Percentiles rank a stretch among this genome's conserved stretches.
Conservation (phyloP, 768 basidiomycete species). For the Serpula lacrymans region DNA sequence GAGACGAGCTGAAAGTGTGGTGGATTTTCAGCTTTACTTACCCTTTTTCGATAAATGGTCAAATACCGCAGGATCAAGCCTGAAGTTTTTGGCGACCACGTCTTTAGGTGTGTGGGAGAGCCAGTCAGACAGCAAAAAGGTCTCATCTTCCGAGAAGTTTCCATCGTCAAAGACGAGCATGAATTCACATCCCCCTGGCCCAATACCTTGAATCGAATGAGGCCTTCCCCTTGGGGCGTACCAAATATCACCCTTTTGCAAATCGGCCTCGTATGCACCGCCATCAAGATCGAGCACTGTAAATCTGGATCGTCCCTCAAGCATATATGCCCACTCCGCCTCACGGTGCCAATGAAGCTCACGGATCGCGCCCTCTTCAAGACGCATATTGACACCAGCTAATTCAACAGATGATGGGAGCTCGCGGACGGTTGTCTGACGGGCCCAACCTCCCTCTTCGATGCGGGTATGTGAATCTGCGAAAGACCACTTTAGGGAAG, state of each 20-base stretch:
- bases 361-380: slow-evolving; percentile 30
- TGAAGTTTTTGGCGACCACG: slow-evolving; percentile 55
- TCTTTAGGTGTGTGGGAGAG: slow-evolving; percentile 40
- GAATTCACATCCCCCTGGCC: slow-evolving; percentile 41
- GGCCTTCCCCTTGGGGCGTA: slow-evolving; percentile 47
- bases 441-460: slow-evolving; percentile 52
- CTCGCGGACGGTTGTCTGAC: slow-evolving; percentile 45
- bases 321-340: slow-evolving; percentile 43
- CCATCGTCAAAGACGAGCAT: slow-evolving; percentile 34
- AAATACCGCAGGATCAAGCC: slow-evolving; percentile 37
- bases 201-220: slow-evolving; percentile 41
- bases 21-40: not conserved
- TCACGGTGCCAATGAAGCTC: slow-evolving; percentile 32
- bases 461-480: slow-evolving; percentile 49
- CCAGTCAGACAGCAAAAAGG: slow-evolving; percentile 54
- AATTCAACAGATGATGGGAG: slow-evolving; percentile 8
- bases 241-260: slow-evolving; percentile 37
- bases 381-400: slow-evolving; percentile 29
- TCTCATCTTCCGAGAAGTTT: slow-evolving; percentile 45
- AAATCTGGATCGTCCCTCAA: slow-evolving; percentile 30
- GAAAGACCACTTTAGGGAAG: slow-evolving; percentile 48
- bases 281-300: slow-evolving; percentile 3
- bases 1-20: not conserved
- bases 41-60: slow-evolving; percentile 39
- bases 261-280: slow-evolving; percentile 2